Percentiles rank a stretch among this genome's conserved stretches.
Conservation (phyloP, 139 green algal species). For the Haematococcus lacustris region DNA sequence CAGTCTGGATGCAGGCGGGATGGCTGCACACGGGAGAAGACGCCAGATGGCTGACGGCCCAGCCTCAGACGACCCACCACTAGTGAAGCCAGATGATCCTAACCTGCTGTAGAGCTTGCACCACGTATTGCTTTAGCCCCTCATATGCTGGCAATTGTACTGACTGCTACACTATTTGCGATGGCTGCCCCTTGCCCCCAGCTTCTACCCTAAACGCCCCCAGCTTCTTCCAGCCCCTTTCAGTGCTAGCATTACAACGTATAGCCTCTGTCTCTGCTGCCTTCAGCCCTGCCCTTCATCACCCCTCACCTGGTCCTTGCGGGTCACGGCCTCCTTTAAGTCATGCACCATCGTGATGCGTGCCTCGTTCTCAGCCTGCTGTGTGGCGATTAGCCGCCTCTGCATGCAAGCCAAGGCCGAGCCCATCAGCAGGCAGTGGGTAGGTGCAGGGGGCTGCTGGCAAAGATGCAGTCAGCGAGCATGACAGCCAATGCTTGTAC, state of each 20-base stretch:
- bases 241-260: neutral
- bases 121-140: too few species aligned
- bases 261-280: neutral
- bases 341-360: conserved; percentile 17
- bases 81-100: neutral
- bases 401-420: neutral
- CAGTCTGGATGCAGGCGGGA: neutral
- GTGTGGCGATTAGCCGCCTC: neutral
- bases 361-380: conserved; percentile 16
- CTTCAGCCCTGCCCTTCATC: too few species aligned
- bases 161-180: neutral
- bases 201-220: neutral
- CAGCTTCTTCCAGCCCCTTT: neutral
- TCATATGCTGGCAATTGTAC: neutral
- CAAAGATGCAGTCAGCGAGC: too few species aligned
- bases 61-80: too few species aligned
- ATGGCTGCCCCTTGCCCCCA: neutral
- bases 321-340: conserved; percentile 1
- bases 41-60: too few species aligned
- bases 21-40: neutral
- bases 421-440: neutral
- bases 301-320: neutral
- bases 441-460: conserved; percentile 5
- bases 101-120: neutral
- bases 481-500: too few species aligned